phyloP scores from a whole-genome alignment of 441 rosid genomes.

The Aquilaria agallochum region DNA sequence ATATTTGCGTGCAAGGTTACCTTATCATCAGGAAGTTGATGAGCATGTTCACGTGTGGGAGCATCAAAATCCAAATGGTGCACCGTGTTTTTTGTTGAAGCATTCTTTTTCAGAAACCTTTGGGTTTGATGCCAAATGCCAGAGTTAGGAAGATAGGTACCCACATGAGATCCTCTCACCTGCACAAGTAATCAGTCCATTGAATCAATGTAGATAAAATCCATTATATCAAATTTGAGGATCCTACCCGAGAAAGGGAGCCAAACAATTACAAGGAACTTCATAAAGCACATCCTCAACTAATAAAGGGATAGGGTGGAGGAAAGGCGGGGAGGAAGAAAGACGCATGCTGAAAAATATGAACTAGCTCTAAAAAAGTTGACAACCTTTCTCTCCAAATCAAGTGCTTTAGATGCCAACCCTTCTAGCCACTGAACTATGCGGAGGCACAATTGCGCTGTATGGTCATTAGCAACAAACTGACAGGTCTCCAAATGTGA shows the following conservation, averaged over 20 bases:
- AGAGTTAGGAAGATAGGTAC: conserved; percentile 90
- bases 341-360: too few species aligned
- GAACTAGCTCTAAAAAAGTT: neutral
- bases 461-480: conserved; percentile 80
- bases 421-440: conserved; percentile 97
- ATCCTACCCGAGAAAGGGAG: neutral
- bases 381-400: conserved; percentile 88
- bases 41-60: conserved; percentile 94
- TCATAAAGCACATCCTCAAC: too few species aligned
- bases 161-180: conserved; percentile 95
- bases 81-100: conserved; percentile 49
- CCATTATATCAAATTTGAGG: conserved; percentile 4
- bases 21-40: conserved; percentile 73
- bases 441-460: conserved; percentile 93
- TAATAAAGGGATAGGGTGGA: too few species aligned
- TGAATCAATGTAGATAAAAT: too few species aligned
- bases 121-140: conserved; percentile 98
- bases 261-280: too few species aligned
- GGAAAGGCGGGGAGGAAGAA: too few species aligned
- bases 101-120: conserved; percentile 69
- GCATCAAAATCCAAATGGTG: conserved; percentile 99
- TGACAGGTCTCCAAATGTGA: conserved; percentile 95
- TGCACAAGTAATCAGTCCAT: conserved; percentile 26
- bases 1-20: conserved; percentile 34
- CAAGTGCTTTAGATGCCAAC: conserved; percentile 93